These are phyloP conservation scores for Lodderomyces oxycetoniae DNA, from an alignment of 1,139 yeast species.

Conservation along the genomic window DNA sequence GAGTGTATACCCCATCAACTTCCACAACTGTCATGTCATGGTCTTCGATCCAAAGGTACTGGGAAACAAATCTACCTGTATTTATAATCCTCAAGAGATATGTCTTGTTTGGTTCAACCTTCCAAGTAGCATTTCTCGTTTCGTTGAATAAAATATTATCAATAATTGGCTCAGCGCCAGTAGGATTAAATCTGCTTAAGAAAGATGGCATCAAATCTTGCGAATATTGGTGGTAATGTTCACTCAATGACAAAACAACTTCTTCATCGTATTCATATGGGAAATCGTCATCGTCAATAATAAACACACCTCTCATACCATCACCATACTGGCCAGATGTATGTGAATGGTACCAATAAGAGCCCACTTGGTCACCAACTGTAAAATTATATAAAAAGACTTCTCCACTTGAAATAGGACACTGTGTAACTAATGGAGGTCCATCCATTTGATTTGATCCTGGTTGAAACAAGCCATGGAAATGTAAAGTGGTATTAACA, in stretches of 20 bases:
- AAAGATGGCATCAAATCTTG: slow-evolving; percentile 43
- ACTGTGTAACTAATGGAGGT: slow-evolving; percentile 71
- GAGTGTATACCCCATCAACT: slow-evolving; percentile 65
- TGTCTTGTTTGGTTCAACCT: slow-evolving; percentile 58
- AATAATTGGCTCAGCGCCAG: slow-evolving; percentile 82
- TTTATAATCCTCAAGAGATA: slow-evolving; percentile 61
- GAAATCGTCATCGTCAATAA: slow-evolving; percentile 59
- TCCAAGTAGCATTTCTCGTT: slow-evolving; percentile 51
- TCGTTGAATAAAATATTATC: slow-evolving; percentile 63
- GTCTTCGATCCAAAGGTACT: slow-evolving; percentile 61
- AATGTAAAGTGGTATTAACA: slow-evolving; percentile 61
- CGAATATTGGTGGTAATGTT: slow-evolving; percentile 56
- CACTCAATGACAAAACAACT: slow-evolving; percentile 50
- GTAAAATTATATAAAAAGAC: slow-evolving; percentile 62
- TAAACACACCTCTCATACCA: slow-evolving; percentile 67
- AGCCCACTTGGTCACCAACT: slow-evolving; percentile 62
- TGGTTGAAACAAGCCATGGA: slow-evolving; percentile 70
- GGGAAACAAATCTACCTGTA: slow-evolving; percentile 68
- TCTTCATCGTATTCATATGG: slow-evolving; percentile 63
- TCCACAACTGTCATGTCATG: slow-evolving; percentile 66
- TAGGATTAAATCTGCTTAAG: slow-evolving; percentile 63
- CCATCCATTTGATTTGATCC: slow-evolving; percentile 69
- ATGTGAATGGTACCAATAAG: slow-evolving; percentile 84
- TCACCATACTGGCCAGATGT: slow-evolving; percentile 73
- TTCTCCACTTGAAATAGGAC: slow-evolving; percentile 68